Conservation (phyloP, 208 protist species). For the Angomonas desouzai region DNA sequence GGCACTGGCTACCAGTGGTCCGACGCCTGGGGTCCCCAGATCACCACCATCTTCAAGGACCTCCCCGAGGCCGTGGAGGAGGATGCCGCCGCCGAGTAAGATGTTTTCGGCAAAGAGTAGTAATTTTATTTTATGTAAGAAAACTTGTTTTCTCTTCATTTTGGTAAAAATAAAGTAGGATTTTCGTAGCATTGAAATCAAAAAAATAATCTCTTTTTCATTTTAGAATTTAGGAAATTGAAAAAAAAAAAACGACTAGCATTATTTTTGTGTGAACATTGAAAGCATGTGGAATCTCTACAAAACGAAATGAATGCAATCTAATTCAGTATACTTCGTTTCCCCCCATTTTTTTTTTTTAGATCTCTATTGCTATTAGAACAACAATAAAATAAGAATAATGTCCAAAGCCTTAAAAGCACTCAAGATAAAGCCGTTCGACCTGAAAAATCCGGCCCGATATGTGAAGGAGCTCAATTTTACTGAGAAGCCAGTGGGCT, state of each 20-base stretch:
- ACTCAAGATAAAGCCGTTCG: conserved; percentile 34
- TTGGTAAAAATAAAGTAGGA: conserved; percentile 6
- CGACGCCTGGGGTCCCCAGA: conserved; percentile 80
- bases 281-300: too few relatives aligned
- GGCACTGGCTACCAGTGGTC: conserved; percentile 88
- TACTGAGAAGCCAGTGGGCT: conserved; percentile 39
- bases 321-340: not conserved
- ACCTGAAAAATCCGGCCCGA: conserved; percentile 29
- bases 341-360: conserved; percentile 9
- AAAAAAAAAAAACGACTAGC: conserved; percentile 13
- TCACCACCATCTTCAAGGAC: conserved; percentile 75
- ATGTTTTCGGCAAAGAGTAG: not conserved
- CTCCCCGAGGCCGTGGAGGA: conserved; percentile 74
- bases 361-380: not conserved
- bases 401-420: conserved; percentile 25
- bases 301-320: too few relatives aligned
- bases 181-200: conserved; percentile 1
- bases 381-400: conserved; percentile 10
- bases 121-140: conserved; percentile 12
- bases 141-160: conserved; percentile 10
- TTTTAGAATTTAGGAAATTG: not conserved
- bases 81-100: not conserved
- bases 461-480: conserved; percentile 38
- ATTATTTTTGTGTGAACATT: too few relatives aligned
- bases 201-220: too few relatives aligned